Percentiles rank a stretch among this genome's conserved stretches.
These are phyloP conservation scores for Dendrobium chrysotoxum DNA, from an alignment of 106 monocot genomes.

Conservation along the genomic window DNA sequence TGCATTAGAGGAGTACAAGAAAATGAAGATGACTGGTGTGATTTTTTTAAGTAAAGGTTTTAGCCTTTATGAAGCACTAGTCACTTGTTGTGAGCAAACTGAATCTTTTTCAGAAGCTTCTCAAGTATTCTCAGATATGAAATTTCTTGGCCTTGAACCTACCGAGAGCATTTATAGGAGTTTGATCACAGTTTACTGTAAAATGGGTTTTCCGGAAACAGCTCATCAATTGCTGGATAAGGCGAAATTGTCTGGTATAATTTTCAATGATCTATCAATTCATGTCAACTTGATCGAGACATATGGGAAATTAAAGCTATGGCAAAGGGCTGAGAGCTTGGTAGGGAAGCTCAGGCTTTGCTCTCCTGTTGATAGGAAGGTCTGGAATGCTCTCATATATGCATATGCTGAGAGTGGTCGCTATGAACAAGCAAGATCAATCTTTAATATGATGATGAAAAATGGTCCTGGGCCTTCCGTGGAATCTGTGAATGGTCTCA, in stretches of 20 bases:
- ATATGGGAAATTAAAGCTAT: conserved; percentile 76
- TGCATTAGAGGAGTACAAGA: conserved; percentile 69
- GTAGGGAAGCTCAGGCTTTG: conserved; percentile 68
- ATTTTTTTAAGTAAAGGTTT: conserved; percentile 13
- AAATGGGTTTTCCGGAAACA: conserved; percentile 85
- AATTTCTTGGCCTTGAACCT: conserved; percentile 52
- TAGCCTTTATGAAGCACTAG: conserved; percentile 57
- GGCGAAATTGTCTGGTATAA: conserved; percentile 40
- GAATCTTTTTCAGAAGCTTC: conserved; percentile 60
- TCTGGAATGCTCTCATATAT: conserved; percentile 93
- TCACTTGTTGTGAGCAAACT: conserved; percentile 44
- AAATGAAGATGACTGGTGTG: conserved; percentile 19
- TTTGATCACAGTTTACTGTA: conserved; percentile 59
- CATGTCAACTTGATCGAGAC: conserved; percentile 59
- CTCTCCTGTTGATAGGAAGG: conserved; percentile 51
- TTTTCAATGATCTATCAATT: conserved; percentile 36
- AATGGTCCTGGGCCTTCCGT: conserved; percentile 72
- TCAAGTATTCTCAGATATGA: conserved; percentile 82
- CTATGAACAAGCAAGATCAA: conserved; percentile 86
- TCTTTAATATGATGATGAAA: conserved; percentile 85
- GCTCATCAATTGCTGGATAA: conserved; percentile 56
- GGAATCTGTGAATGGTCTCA: conserved; percentile 83
- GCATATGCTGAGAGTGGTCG: conserved; percentile 87
- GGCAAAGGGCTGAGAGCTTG: conserved; percentile 75
- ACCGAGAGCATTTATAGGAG: conserved; percentile 48